Percentiles rank a stretch among this genome's conserved stretches.
These are phyloP conservation scores for Cucurbita moschata DNA, from an alignment of 306 rosid genomes.

Conservation along the genomic window DNA sequence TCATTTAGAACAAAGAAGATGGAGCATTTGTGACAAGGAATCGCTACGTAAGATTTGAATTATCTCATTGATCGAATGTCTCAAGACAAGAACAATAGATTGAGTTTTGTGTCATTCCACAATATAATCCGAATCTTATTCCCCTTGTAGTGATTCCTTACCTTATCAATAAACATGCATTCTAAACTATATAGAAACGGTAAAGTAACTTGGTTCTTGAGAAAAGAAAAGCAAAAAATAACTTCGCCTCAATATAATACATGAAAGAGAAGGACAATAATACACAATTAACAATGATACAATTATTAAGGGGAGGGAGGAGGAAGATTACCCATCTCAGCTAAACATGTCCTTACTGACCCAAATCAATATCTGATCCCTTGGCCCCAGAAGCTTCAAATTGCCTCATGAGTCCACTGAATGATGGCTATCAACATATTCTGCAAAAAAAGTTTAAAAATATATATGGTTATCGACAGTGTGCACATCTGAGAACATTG, in stretches of 20 bases:
- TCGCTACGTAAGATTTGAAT: too few species aligned
- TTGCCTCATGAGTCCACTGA: neutral
- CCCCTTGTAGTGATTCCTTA: too few species aligned
- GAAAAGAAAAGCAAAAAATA: too few species aligned
- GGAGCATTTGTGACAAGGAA: neutral
- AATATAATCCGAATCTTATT: too few species aligned
- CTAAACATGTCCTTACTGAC: neutral
- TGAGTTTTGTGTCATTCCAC: too few species aligned
- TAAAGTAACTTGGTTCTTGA: too few species aligned
- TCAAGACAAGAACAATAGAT: too few species aligned
- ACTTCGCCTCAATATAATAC: neutral
- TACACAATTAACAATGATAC: neutral
- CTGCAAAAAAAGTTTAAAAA: neutral
- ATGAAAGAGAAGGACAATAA: constrained; percentile 6
- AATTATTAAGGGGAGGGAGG: neutral
- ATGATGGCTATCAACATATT: neutral
- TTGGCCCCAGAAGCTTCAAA: neutral
- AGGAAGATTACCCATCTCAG: neutral
- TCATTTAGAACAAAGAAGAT: constrained; percentile 19
- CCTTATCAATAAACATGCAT: too few species aligned
- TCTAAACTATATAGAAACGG: too few species aligned
- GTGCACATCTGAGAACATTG: neutral
- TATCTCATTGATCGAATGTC: too few species aligned
- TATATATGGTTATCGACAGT: neutral
- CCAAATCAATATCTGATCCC: neutral